Evolutionary conservation across 768 basidiomycete species (phyloP).

Genomic region (Tulasnella sp.): DNA sequence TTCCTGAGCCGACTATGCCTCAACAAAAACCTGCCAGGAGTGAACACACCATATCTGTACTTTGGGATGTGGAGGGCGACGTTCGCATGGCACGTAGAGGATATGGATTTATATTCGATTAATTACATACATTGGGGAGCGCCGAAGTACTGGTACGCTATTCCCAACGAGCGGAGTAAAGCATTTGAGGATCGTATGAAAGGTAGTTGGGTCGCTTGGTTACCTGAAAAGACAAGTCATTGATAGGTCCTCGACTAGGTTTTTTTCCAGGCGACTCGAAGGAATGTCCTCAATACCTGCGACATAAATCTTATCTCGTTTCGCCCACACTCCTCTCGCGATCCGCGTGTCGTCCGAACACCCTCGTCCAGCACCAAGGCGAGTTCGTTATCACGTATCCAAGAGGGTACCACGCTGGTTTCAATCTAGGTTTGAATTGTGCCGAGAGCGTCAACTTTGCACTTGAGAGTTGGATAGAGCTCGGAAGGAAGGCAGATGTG

Average conservation of each 20-base stretch:
- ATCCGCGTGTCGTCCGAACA: conserved; percentile 70
- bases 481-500: conserved; percentile 68
- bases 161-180: conserved; percentile 74
- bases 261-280: conserved; percentile 83
- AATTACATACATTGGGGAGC: conserved; percentile 99
- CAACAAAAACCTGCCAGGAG: conserved; percentile 71
- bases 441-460: conserved; percentile 39
- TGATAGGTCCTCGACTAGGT: conserved; percentile 32
- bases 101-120: conserved; percentile 98
- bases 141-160: conserved; percentile 88
- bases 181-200: conserved; percentile 86
- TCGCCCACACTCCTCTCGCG: conserved; percentile 76
- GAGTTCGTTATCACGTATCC: conserved; percentile 40
- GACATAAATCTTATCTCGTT: conserved; percentile 92
- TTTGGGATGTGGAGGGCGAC: conserved; percentile 99
- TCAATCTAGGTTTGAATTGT: conserved; percentile 39
- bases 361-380: conserved; percentile 68
- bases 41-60: conserved; percentile 94
- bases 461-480: conserved; percentile 45
- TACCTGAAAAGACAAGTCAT: neutral
- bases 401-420: conserved; percentile 36
- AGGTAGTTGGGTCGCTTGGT: conserved; percentile 35
- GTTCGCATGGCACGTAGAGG: conserved; percentile 99
- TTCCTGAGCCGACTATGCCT: conserved; percentile 64
- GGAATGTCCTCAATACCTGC: conserved; percentile 82